Percentiles rank a stretch among this genome's conserved stretches.
These are phyloP conservation scores for Primulina tabacum DNA, from an alignment of 257 asterid genomes.

Conservation along the genomic window DNA sequence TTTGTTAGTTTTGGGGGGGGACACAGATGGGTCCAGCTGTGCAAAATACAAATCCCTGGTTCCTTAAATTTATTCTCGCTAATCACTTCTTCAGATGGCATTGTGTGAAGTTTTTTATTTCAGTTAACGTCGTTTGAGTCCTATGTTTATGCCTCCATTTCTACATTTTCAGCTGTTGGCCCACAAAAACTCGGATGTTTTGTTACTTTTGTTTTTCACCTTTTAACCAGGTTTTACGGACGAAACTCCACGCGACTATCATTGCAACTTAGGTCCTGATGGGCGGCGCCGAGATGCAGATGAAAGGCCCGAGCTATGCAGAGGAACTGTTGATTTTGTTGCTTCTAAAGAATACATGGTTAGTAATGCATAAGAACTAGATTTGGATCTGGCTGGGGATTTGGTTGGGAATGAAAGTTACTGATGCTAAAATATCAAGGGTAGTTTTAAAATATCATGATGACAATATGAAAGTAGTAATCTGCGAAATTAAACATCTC, in stretches of 20 bases:
- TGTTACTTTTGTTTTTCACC: background rate
- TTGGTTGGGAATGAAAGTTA: constrained; percentile 22
- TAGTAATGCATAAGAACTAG: constrained; percentile 33
- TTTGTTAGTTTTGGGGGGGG: constrained; percentile 8
- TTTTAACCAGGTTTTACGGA: constrained; percentile 69
- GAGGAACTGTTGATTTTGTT: constrained; percentile 98
- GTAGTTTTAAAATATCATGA: no score
- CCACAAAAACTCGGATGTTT: constrained; percentile 7
- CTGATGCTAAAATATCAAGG: constrained; percentile 1
- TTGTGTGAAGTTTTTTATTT: background rate
- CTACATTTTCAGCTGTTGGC: constrained; percentile 9
- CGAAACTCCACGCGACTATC: constrained; percentile 98
- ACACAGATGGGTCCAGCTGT: background rate
- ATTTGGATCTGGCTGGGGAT: constrained; percentile 20
- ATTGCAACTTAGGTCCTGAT: constrained; percentile 98
- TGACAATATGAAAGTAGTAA: no score
- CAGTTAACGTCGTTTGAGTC: constrained; percentile 14
- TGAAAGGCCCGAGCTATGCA: constrained; percentile 94
- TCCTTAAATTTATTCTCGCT: background rate
- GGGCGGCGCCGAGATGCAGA: constrained; percentile 99
- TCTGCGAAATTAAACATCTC: background rate
- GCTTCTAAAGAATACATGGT: constrained; percentile 95
- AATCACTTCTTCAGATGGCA: constrained; percentile 12
- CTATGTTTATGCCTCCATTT: constrained; percentile 19
- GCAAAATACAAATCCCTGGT: background rate